Percentiles rank a stretch among this genome's conserved stretches.
Evolutionary conservation across 169 alveolate species (phyloP).

Genomic region (Eimeria sp.): DNA sequence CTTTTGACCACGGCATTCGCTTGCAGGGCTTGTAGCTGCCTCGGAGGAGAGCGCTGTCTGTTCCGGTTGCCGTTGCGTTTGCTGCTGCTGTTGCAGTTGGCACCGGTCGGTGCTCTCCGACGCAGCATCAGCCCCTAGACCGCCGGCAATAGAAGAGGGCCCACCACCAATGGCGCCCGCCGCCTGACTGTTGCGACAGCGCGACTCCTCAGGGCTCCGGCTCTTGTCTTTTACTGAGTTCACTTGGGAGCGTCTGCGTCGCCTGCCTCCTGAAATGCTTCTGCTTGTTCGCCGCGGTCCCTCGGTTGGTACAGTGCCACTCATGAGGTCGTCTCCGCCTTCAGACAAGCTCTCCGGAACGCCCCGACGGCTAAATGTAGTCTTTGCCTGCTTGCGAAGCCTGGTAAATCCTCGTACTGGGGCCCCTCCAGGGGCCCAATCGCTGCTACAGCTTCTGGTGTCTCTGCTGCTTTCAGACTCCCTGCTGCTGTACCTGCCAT

Average conservation of each 20-base stretch:
- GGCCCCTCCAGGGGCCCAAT: background rate
- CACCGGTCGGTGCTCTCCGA: constrained; percentile 14
- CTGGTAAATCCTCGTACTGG: background rate
- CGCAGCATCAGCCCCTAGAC: background rate
- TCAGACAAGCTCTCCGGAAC: constrained; percentile 34
- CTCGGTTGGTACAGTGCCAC: background rate
- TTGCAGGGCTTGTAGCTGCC: constrained; percentile 6
- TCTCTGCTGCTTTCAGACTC: constrained; percentile 41
- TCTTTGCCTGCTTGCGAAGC: constrained; percentile 44
- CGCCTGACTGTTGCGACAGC: background rate
- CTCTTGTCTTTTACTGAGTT: background rate
- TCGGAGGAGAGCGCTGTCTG: background rate
- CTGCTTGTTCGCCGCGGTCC: constrained; percentile 10
- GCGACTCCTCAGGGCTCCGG: background rate
- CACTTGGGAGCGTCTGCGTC: constrained; percentile 12
- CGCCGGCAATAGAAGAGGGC: background rate
- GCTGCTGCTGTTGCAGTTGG: constrained; percentile 32
- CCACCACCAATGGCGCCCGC: background rate
- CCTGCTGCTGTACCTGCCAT: constrained; percentile 52
- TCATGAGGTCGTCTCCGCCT: background rate
- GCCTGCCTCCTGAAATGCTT: constrained; percentile 15
- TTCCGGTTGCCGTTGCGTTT: background rate
- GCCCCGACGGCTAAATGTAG: constrained; percentile 62
- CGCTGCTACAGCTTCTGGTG: constrained; percentile 28
- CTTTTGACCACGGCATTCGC: background rate